Base-by-base conservation (phyloP, 495 filamentous ascomycete genomes). In the Cairneyella variabilis region DNA sequence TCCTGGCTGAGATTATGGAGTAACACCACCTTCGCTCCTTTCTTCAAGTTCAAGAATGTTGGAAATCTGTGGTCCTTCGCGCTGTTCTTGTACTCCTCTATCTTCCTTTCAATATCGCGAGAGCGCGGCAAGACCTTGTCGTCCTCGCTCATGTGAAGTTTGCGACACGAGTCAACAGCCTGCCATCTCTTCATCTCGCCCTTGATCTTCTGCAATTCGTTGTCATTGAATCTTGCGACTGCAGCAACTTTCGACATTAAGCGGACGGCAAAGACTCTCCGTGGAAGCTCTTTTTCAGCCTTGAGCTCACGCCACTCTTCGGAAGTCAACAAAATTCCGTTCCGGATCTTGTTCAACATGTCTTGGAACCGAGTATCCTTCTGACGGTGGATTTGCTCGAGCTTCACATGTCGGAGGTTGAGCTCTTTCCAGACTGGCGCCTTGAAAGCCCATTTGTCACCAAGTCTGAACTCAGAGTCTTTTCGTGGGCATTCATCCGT, bases 1-100 rank as follows among this genome's bases (percentile, higher is more conserved):
- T 34, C 6, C 14, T 61, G 22, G 27, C 67, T 64, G 2, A 77
- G 59, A 51, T 80, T 80, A 10, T 63, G 56, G 8, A 77, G 63
- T 2, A 79, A 64, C 22, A 78, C 66, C 30, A 80, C 76, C 41
- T 67, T 66, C 56, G 74, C 71, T 1, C 63, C 63, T 16, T 65
- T 30, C 53, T 77, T 78, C 9, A 79, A 60, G 22, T 60, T 37
- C n/a, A 75, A 22, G 0, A 45, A 9, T 3, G 40, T 32, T 21
- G 60, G 56, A 25, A 62, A 66, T 3, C 65, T 59, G 50, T 67
- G 67, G 20, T 66, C 60, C 41, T 57, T 21, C 48, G 51, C 25
- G 30, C 30, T 27, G 2, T 51, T 25, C 21, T 12, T 46, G 41
- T 57, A 18, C 28, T 54, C 51, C 12, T 27, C 9, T 1, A 47